Conservation (phyloP, 352 stramenopile genomes). For the Pythium vanterpoolii region DNA sequence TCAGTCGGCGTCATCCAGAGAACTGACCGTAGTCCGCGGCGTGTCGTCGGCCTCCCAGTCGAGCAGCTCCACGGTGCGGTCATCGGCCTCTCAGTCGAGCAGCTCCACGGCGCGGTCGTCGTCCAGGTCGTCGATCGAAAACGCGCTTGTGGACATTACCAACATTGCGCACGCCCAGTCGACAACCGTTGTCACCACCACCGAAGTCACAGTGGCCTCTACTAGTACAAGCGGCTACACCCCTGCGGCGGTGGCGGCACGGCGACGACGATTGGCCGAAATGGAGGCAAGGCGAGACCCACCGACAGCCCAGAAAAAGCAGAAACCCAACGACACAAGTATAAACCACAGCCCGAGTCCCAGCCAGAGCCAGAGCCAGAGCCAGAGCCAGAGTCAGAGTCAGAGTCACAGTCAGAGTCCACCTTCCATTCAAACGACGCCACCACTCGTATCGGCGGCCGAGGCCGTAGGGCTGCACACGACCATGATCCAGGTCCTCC, state of each 20-base stretch:
- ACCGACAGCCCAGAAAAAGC: background rate
- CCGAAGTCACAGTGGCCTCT: background rate
- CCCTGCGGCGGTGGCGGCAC: constrained; percentile 18
- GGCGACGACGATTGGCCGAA: constrained; percentile 11
- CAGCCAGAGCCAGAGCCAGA: background rate
- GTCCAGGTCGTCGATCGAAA: constrained; percentile 20
- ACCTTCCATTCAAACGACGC: background rate
- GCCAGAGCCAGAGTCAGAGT: background rate
- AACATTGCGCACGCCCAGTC: constrained; percentile 31
- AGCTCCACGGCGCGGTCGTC: constrained; percentile 14
- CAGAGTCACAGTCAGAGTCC: background rate
- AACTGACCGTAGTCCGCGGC: background rate
- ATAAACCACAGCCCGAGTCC: background rate
- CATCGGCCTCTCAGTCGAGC: constrained; percentile 6
- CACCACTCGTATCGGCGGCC: background rate
- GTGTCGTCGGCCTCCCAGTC: background rate
- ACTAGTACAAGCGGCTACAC: constrained; percentile 10
- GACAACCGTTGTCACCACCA: background rate
- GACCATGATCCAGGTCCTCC: constrained; percentile 30
- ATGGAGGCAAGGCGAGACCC: constrained; percentile 10
- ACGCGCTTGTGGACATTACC: constrained; percentile 59
- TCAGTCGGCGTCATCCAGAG: background rate
- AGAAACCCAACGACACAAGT: constrained; percentile 15
- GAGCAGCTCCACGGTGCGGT: constrained; percentile 3
- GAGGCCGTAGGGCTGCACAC: constrained; percentile 24